Base-by-base conservation (phyloP, 2,329 filamentous ascomycete species). In the Epichloe typhina region DNA sequence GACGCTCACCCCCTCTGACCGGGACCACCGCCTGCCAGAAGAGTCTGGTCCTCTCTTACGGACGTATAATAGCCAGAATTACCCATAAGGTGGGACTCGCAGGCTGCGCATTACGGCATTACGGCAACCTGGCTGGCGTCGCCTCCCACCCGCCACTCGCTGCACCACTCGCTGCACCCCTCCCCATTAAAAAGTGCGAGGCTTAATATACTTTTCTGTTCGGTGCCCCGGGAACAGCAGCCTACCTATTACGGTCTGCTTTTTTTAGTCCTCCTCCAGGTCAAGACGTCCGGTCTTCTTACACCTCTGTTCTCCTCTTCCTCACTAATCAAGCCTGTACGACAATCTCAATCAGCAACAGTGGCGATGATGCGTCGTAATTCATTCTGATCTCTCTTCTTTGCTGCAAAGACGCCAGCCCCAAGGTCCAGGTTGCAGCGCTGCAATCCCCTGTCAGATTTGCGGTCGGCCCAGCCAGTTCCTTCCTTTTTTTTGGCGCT, bases 311-410 rank as follows among this genome's bases (percentile, higher is more conserved):
- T 40, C 39, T 42, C 38, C 17, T 50, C 44, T 53, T 17, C 46
- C 46, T 49, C 38, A 46, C 50, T 46, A 26, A 19, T 21, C 36
- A 38, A 39, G 26, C 42, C 35, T 50, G 44, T 54, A 45, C 49
- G 50, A 51, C 46, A 40, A 49, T 46, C 35, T 42, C 49, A 43
- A 47, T 47, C 35, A 50, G 36, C 40, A 49, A 50, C 26, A 26
- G 52, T 23, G 8, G 31, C 40, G 23, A 57, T 50, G 46, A 58
- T 58, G 56, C 42, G 26, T 54, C 47, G 37, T 45, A 49, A 48
- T 45, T 50, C 37, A 13, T 49, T 55, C 53, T 58, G 54, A 58
- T 52, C 53, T 49, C 48, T 50, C 50, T 46, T 38, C 37, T 48
- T 40, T 47, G 52, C 49, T 51, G 52, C 46, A 49, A 49, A 51